Conservation (phyloP, 305 asterid genomes). For the Fraxinus paxiana region DNA sequence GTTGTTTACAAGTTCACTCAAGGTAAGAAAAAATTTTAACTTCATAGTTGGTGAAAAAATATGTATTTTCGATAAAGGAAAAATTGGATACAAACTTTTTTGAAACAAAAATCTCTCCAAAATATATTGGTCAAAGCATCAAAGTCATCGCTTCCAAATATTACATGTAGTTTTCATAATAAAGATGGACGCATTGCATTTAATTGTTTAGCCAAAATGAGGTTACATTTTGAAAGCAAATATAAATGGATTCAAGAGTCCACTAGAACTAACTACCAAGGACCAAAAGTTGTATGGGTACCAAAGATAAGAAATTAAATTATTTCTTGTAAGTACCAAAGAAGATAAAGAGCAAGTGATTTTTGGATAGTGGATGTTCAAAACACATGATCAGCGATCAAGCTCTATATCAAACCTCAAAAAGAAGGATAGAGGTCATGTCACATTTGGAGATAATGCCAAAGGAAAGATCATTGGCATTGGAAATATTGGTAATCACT, state of each 20-base stretch:
- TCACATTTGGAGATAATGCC: not conserved
- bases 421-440: not conserved
- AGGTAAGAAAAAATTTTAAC: not conserved
- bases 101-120: not conserved
- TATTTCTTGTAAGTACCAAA: not conserved
- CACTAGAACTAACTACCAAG: not conserved
- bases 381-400: not conserved
- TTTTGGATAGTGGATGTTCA: no score
- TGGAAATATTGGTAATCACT: not conserved
- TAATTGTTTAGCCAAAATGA: not conserved
- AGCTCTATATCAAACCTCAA: no score
- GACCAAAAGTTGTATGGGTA: not conserved
- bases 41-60: no score
- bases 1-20: not conserved
- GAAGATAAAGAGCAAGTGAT: no score
- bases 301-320: no score
- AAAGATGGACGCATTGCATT: not conserved
- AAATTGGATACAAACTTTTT: not conserved
- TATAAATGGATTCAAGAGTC: not conserved
- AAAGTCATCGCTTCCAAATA: not conserved
- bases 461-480: no score
- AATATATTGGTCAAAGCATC: not conserved
- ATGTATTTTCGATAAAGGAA: not conserved
- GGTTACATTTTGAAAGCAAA: not conserved
- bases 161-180: not conserved